phyloP scores from a whole-genome alignment of 305 asterid genomes.

The Solanum chacoense region DNA sequence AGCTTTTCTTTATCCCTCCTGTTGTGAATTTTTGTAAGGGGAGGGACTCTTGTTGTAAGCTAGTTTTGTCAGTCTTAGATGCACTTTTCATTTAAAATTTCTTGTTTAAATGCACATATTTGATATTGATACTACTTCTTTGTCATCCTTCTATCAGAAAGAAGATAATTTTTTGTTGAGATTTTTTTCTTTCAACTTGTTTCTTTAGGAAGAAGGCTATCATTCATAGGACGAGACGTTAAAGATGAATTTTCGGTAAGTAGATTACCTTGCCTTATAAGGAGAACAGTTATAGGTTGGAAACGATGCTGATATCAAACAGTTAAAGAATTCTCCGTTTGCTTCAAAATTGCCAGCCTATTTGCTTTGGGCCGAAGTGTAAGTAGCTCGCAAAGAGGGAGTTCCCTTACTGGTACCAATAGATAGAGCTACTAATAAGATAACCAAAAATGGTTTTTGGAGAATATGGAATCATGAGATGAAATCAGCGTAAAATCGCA shows the following conservation, averaged over 20 bases:
- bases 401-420: neutral
- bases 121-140: neutral
- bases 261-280: fast-evolving
- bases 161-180: neutral
- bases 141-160: neutral
- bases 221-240: neutral
- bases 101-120: neutral
- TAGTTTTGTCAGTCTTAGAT: slow-evolving; percentile 12
- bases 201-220: neutral
- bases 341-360: neutral
- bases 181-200: neutral
- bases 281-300: no score
- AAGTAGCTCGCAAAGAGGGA: neutral
- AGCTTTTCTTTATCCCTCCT: slow-evolving; percentile 1
- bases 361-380: neutral
- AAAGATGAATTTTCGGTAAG: neutral
- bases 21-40: slow-evolving; percentile 15
- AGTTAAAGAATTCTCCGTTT: no score
- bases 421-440: neutral
- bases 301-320: fast-evolving
- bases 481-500: no score
- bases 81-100: neutral
- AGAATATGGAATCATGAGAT: no score
- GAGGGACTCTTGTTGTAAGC: neutral
- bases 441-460: no score